Base-by-base conservation (phyloP, 441 rosid genomes). In the Oxalis stricta region DNA sequence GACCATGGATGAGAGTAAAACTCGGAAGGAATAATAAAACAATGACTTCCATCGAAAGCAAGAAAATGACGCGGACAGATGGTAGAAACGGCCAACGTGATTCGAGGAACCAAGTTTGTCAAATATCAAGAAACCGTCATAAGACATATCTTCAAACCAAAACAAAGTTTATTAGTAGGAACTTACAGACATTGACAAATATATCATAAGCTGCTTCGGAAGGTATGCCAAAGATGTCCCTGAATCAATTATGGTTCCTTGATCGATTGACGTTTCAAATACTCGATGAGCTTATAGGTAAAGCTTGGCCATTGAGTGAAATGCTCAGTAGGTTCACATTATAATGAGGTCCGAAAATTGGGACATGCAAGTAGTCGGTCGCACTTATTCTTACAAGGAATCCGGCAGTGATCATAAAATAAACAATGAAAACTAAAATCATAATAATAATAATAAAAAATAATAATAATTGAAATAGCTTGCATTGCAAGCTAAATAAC, bases 211-310 rank as follows among this genome's bases (percentile, higher is more conserved):
- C 89, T 44, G 76, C 84, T 58, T 74, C 73, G 76, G 82, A 28
- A 80, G 63, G 55, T 80, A 76, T 4, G 84, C 70, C 63, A 80
- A 68, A 52, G 89, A 76, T 56, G 89, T 80, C 56, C 89, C 89
- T 0, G 84, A 65, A 60, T 80, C 89, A 48, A 80, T 58, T 48
- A 80, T 80, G 39, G 89, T 80, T 22, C 81, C 89, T 31, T 71
- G 74, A 49, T 65, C 64, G 49, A 55, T 71, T 13, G 76, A 57
- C 44, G 79, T 61, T 51, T 63, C 58, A 56, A 80, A 77, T 22
- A 56, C 77, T 5, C n/a, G 69, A 50, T 5, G 68, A 63, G 46
- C 66, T 65, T 26, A 80, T 74, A 34, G 65, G 60, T 39, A 80
- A 63, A 38, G 52, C 56, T 51, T 70, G 77, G 31, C 82, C 82